Percentiles rank a stretch among this genome's conserved stretches.
Evolutionary conservation across 2,329 filamentous ascomycete genomes (phyloP).

Genomic region (Ascochyta clinopodiicola): DNA sequence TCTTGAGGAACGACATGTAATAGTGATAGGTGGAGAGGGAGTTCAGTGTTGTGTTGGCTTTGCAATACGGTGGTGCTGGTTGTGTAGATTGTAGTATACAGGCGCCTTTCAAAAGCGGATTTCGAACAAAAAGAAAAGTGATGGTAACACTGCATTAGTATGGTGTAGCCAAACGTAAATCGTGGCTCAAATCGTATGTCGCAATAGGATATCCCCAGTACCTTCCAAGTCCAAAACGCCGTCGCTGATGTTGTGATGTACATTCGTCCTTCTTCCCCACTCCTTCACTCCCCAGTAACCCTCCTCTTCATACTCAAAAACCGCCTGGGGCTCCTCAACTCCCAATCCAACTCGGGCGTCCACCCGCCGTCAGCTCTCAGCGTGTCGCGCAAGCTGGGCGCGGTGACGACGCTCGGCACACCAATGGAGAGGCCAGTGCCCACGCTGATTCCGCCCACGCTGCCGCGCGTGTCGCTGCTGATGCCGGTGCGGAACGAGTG

Average conservation of each 20-base stretch:
- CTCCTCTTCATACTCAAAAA: slow-evolving; percentile 30
- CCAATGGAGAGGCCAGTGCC: slow-evolving; percentile 12
- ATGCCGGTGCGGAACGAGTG: slow-evolving; percentile 8
- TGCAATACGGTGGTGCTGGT: neutral
- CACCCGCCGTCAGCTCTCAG: slow-evolving; percentile 21
- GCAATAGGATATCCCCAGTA: neutral
- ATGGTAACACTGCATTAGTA: neutral
- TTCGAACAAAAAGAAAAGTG: neutral
- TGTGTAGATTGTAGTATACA: neutral
- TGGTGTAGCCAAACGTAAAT: neutral
- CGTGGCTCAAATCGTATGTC: too few relatives aligned
- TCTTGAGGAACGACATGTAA: too few relatives aligned
- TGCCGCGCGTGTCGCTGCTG: slow-evolving; percentile 4
- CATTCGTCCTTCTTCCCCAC: neutral
- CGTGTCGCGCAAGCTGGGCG: slow-evolving; percentile 29
- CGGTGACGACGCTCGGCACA: slow-evolving; percentile 17
- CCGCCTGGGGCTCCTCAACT: slow-evolving; percentile 23
- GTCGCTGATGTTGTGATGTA: slow-evolving; percentile 2
- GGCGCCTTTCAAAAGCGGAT: neutral
- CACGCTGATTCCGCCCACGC: slow-evolving; percentile 9
- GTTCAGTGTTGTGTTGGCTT: too few relatives aligned
- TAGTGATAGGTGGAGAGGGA: too few relatives aligned
- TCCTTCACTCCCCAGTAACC: slow-evolving; percentile 6
- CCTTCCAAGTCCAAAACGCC: slow-evolving; percentile 10
- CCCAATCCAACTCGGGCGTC: slow-evolving; percentile 31